A percentile compares a stretch with the other conserved stretches of the same genome.
phyloP scores from a whole-genome alignment of 1,284 basidiomycete genomes.

The Ganoderma meredithae region DNA sequence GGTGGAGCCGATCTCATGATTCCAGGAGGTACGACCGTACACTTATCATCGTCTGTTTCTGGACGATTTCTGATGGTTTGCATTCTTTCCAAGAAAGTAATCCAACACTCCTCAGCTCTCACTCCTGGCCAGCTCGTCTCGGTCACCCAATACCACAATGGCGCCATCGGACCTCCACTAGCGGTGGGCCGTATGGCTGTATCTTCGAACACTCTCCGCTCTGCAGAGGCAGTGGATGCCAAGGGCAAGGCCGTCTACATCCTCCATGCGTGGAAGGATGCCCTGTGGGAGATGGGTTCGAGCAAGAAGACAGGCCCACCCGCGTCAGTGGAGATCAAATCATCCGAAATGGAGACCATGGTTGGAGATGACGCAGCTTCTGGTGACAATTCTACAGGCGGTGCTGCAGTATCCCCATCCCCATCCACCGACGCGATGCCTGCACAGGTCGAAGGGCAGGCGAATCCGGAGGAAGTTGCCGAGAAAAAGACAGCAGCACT shows the following conservation, averaged over 20 bases:
- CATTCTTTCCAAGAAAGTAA: constrained; percentile 50
- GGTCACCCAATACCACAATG: constrained; percentile 58
- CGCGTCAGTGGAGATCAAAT: constrained; percentile 38
- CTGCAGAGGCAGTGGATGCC: constrained; percentile 47
- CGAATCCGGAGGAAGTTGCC: not conserved
- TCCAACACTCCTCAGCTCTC: constrained; percentile 55
- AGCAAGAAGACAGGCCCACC: constrained; percentile 66
- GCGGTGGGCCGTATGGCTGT: constrained; percentile 77
- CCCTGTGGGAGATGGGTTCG: constrained; percentile 72
- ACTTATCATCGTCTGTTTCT: not conserved
- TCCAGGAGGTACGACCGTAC: constrained; percentile 66
- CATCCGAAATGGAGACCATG: not conserved
- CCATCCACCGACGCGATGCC: not conserved
- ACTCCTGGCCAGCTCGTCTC: constrained; percentile 61
- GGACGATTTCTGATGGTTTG: not conserved
- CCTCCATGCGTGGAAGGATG: constrained; percentile 75
- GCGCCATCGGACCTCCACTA: constrained; percentile 57
- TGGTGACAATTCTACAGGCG: not conserved
- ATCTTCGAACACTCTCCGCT: constrained; percentile 50
- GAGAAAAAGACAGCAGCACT: constrained; percentile 4
- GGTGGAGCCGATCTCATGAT: constrained; percentile 84
- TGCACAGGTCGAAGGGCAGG: not conserved
- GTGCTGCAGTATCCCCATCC: not conserved
- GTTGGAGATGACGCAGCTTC: constrained; percentile 3
- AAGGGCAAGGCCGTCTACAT: constrained; percentile 81